Conservation (phyloP, 2,329 filamentous ascomycete species). For the Apiospora hydei region DNA sequence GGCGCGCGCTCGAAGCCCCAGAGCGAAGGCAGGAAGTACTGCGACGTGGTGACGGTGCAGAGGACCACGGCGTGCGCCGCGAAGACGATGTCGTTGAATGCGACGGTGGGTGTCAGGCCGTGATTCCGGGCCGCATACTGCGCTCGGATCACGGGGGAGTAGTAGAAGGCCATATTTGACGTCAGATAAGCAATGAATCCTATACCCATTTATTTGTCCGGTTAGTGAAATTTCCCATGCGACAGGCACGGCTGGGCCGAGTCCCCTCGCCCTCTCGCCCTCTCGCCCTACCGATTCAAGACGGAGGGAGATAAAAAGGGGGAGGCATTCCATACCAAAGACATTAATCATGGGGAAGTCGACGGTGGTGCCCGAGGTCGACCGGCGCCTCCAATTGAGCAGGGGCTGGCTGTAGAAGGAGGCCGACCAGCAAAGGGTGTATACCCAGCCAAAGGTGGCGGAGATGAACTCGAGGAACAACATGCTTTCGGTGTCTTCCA, state of each 20-base stretch:
- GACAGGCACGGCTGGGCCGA: background rate
- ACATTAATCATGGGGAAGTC: slow-evolving; percentile 85
- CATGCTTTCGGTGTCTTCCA: slow-evolving; percentile 33
- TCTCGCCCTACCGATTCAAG: background rate
- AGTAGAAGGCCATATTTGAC: slow-evolving; percentile 79
- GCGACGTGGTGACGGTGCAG: slow-evolving; percentile 75
- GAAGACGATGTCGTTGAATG: slow-evolving; percentile 90
- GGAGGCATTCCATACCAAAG: slow-evolving; percentile 53
- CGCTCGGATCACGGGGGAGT: slow-evolving; percentile 75
- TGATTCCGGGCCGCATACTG: slow-evolving; percentile 86
- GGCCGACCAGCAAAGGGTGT: slow-evolving; percentile 79
- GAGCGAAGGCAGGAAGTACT: slow-evolving; percentile 72
- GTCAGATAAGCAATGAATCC: slow-evolving; percentile 79
- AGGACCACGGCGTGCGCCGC: slow-evolving; percentile 81
- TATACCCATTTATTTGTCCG: slow-evolving; percentile 37
- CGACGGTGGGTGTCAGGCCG: slow-evolving; percentile 81
- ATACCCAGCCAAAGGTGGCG: slow-evolving; percentile 76
- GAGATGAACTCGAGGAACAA: slow-evolving; percentile 58
- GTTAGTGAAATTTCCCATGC: slow-evolving; percentile 7
- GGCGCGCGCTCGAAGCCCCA: slow-evolving; percentile 77
- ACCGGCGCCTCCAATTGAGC: slow-evolving; percentile 77
- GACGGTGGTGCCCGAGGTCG: slow-evolving; percentile 83
- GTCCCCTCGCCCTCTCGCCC: background rate
- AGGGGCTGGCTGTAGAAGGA: slow-evolving; percentile 94
- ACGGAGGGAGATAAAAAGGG: background rate